Percentiles rank a stretch among this genome's conserved stretches.
These are phyloP conservation scores for Paecilomyces sp. DNA, from an alignment of 2,329 filamentous ascomycete species.

Conservation along the genomic window DNA sequence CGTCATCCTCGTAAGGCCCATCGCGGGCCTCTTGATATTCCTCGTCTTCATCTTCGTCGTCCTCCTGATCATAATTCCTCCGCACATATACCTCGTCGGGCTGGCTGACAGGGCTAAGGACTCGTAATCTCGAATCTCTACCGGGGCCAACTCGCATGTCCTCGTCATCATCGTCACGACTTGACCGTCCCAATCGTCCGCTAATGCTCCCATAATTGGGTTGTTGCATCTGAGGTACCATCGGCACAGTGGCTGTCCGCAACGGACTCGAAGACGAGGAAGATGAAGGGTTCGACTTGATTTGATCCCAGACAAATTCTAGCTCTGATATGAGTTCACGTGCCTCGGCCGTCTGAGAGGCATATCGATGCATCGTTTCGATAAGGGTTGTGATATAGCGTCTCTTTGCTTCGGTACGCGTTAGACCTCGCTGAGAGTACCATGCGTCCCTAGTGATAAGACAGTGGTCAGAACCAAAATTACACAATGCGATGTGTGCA, in stretches of 20 bases:
- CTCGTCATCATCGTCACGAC: constrained; percentile 25
- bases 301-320: constrained; percentile 99
- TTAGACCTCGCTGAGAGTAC: constrained; percentile 77
- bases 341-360: constrained; percentile 71
- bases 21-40: constrained; percentile 30
- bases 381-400: constrained; percentile 91
- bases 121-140: constrained; percentile 54
- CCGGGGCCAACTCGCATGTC: constrained; percentile 40
- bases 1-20: constrained; percentile 18
- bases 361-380: constrained; percentile 94
- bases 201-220: constrained; percentile 29
- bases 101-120: constrained; percentile 81
- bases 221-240: constrained; percentile 22
- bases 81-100: constrained; percentile 55
- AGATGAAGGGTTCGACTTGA: constrained; percentile 69
- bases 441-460: constrained; percentile 68
- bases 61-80: constrained; percentile 30
- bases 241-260: constrained; percentile 21
- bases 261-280: constrained; percentile 41
- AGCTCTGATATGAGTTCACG: constrained; percentile 83
- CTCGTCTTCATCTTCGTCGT: constrained; percentile 40
- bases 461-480: neutral
- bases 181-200: constrained; percentile 28
- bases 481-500: neutral
- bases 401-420: constrained; percentile 86